A percentile compares a stretch with the other conserved stretches of the same genome.
Conservation (phyloP, 73 alveolate genomes). For the Tetrahymena borealis region DNA sequence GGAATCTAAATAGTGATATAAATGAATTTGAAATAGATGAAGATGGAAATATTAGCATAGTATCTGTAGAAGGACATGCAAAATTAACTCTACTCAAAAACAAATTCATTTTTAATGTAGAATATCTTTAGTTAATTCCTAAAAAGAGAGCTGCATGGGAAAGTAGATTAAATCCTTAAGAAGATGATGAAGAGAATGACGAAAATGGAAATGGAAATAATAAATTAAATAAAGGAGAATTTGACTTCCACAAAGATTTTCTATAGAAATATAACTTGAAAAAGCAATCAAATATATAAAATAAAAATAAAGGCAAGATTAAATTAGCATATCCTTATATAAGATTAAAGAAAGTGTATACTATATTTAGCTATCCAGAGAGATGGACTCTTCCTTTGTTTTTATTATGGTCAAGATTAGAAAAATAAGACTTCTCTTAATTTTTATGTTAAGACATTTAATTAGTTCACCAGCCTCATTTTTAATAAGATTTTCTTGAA, state of each 20-base stretch:
- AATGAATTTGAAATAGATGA: not conserved
- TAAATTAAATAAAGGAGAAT: not conserved
- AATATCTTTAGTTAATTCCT: not conserved
- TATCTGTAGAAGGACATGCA: not conserved
- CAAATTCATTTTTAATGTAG: not conserved
- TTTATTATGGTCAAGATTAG: not conserved
- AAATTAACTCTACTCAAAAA: not conserved
- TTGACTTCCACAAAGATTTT: not conserved
- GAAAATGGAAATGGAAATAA: not conserved
- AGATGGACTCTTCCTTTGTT: not conserved
- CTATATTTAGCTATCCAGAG: not conserved
- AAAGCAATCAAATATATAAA: not conserved
- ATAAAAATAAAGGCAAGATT: not conserved
- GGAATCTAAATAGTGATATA: not conserved
- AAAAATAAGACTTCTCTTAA: not conserved
- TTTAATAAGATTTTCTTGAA: not conserved
- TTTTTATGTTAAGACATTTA: not conserved
- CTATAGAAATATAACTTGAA: not conserved
- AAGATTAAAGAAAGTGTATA: not conserved
- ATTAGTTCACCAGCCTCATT: not conserved
- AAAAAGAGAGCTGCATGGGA: not conserved
- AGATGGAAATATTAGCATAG: not conserved
- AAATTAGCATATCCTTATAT: not conserved
- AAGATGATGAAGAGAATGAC: not conserved
- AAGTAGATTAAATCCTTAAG: not conserved